Base-by-base conservation (phyloP, 805 yeast genomes). In the Starmera caribaea region DNA sequence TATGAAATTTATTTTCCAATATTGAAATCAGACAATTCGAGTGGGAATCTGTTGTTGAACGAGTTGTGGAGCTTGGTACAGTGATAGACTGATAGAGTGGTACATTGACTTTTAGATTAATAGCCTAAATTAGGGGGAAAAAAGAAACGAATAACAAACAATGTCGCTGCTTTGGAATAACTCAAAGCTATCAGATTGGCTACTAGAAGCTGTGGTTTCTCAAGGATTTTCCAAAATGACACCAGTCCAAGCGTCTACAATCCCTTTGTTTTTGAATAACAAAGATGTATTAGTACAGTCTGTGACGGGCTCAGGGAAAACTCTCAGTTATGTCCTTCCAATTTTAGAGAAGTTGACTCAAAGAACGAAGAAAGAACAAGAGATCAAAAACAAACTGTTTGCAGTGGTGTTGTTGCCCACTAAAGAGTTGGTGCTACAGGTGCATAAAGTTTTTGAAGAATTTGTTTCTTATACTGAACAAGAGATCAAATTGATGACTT, bases 271-370 rank as follows among this genome's bases (percentile, higher is more conserved):
- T 47, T 61, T 81, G 16, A 78, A 78, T 15, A 83, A 88, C 54
- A 90, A 90, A 53, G 98, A 92, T 61, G 96, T 92, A 4, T 92
- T 92, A 8, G 97, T 88, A 2, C 97, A 92, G 57, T 95, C 97
- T 0, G 96, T 87, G 1, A 92, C 98, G 0, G 98, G 98, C 0
- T 88, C 97, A 0, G 98, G 98, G n/a, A 92, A 92, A 57, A 92
- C 98, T 0, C 59, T 89, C n/a, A 82, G 97, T 3, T 92, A 84
- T 63, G 76, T 79, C 5, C 69, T 92, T 3, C 98, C 98, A 0
- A 71, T 84, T 1, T 52, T 88, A 5, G 90, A 88, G 50, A 80
- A 78, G 48, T 59, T 88, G 8, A 49, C 55, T n/a, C 59, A 46
- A 28, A 48, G 50, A 17, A 61, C 68, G 5, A 32, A 39, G 26